These are phyloP conservation scores for Angomonas deanei DNA, from an alignment of 208 protist genomes.

Conservation along the genomic window DNA sequence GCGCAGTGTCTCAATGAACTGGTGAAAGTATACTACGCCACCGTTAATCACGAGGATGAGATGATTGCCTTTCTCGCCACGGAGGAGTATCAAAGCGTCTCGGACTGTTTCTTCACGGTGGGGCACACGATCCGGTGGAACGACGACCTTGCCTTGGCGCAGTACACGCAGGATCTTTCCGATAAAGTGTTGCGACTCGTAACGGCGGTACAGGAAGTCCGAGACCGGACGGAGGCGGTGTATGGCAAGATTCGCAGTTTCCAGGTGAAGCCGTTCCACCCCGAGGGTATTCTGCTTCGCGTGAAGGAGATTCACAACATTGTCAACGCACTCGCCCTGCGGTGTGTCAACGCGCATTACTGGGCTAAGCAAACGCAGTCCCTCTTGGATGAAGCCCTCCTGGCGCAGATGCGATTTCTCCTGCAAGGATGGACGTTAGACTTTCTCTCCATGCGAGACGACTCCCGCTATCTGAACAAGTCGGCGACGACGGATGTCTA, in stretches of 20 bases:
- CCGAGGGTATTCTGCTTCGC: conserved; percentile 48
- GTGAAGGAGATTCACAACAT: conserved; percentile 54
- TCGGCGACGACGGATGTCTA: conserved; percentile 69
- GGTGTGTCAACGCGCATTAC: conserved; percentile 50
- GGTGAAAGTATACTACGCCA: conserved; percentile 62
- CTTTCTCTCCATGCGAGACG: conserved; percentile 72
- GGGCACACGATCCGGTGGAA: conserved; percentile 60
- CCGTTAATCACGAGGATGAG: conserved; percentile 70
- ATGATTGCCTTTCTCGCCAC: conserved; percentile 66
- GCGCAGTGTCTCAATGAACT: conserved; percentile 64
- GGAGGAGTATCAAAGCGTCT: conserved; percentile 66
- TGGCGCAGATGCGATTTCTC: conserved; percentile 58
- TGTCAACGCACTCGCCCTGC: conserved; percentile 40
- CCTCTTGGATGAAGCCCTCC: conserved; percentile 61
- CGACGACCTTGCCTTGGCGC: conserved; percentile 39
- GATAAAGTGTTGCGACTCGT: conserved; percentile 58
- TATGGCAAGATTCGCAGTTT: conserved; percentile 47
- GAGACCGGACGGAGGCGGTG: conserved; percentile 44
- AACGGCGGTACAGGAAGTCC: conserved; percentile 46
- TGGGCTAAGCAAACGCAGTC: conserved; percentile 71
- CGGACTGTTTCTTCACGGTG: conserved; percentile 37
- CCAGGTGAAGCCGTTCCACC: conserved; percentile 36
- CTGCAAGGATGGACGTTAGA: conserved; percentile 77
- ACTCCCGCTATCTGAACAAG: conserved; percentile 54
- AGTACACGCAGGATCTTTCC: conserved; percentile 55